These are phyloP conservation scores for Dendrobium officinale DNA, from an alignment of 106 monocot genomes.

Conservation along the genomic window DNA sequence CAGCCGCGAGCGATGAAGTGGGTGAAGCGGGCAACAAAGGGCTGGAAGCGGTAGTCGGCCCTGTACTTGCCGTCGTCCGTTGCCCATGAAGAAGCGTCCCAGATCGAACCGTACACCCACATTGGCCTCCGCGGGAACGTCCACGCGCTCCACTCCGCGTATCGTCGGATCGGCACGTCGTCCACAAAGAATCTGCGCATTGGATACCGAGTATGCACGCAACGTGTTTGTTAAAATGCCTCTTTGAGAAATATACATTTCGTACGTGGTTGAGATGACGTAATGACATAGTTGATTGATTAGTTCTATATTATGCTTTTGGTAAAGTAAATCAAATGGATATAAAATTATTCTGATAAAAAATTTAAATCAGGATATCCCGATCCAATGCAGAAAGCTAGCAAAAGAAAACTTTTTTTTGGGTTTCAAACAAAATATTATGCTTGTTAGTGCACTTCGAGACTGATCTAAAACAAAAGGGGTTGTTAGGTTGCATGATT, in stretches of 20 bases:
- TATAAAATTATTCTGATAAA: too few relatives aligned
- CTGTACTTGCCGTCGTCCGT: constrained; percentile 47
- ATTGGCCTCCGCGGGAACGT: constrained; percentile 44
- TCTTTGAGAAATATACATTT: neutral
- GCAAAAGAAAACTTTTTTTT: too few relatives aligned
- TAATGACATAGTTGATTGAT: too few relatives aligned
- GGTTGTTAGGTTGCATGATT: too few relatives aligned
- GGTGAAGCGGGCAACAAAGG: constrained; percentile 34
- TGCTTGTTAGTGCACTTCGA: too few relatives aligned
- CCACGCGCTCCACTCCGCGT: constrained; percentile 16
- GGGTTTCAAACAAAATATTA: too few relatives aligned
- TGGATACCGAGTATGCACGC: neutral
- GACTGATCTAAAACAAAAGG: too few relatives aligned
- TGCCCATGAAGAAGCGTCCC: constrained; percentile 61
- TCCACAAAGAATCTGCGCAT: constrained; percentile 46
- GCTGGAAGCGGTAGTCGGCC: constrained; percentile 39
- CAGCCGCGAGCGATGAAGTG: constrained; percentile 29
- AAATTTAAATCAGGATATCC: too few relatives aligned
- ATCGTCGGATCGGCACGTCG: constrained; percentile 40
- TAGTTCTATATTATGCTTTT: too few relatives aligned
- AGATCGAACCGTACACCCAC: constrained; percentile 59
- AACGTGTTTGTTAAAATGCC: constrained; percentile 1
- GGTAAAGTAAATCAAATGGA: too few relatives aligned
- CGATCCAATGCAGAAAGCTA: too few relatives aligned
- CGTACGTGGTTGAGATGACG: too few relatives aligned